A percentile compares a stretch with the other conserved stretches of the same genome.
These are phyloP conservation scores for Talaromyces albobiverticillius DNA, from an alignment of 2,329 filamentous ascomycete genomes.

Conservation along the genomic window DNA sequence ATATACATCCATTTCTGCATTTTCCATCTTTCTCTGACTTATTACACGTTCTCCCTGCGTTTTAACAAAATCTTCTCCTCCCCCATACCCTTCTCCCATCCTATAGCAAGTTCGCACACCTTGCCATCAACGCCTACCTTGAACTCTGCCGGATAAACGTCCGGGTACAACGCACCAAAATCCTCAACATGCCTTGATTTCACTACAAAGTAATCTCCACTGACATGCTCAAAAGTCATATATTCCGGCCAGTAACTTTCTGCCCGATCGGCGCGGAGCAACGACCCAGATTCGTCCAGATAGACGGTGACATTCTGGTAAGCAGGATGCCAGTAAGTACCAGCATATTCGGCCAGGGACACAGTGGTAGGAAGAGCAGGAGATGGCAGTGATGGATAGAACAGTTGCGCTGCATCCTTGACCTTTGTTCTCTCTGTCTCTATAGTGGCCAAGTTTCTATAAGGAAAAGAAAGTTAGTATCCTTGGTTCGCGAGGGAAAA, in stretches of 20 bases:
- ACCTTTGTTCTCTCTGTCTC: background rate
- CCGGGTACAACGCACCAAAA: background rate
- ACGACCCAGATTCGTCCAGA: background rate
- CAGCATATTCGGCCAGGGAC: background rate
- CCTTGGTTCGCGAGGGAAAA: no score
- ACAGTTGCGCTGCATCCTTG: no score
- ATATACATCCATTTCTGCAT: no score
- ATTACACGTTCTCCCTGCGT: no score
- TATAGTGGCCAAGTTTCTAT: background rate
- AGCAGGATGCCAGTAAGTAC: constrained; percentile 4
- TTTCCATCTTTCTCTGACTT: no score
- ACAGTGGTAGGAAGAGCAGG: background rate
- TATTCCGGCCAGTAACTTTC: constrained; percentile 2
- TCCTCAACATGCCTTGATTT: background rate
- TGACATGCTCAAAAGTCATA: constrained; percentile 8
- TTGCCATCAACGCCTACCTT: background rate
- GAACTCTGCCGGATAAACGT: constrained; percentile 8
- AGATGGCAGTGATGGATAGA: constrained; percentile 7
- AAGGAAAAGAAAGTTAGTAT: no score
- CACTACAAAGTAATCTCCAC: constrained; percentile 10
- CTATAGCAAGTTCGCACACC: background rate
- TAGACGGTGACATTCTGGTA: constrained; percentile 1
- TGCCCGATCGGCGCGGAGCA: constrained; percentile 2
- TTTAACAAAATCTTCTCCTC: constrained; percentile 10
- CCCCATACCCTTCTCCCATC: constrained; percentile 9